Conservation (phyloP, 768 basidiomycete species). For the Lentinula raphanica region DNA sequence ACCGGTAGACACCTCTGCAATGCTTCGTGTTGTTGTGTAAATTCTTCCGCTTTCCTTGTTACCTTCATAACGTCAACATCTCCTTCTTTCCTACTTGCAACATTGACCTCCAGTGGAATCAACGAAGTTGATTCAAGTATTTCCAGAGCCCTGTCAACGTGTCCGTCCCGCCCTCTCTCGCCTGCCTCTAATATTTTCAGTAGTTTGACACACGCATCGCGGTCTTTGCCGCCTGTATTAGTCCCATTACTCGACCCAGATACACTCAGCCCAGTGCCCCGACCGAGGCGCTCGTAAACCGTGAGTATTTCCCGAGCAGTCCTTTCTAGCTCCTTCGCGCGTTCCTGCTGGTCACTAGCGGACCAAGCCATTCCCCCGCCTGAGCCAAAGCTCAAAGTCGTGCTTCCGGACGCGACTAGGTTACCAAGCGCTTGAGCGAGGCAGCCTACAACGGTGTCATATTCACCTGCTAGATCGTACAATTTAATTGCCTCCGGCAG, state of each 20-base stretch:
- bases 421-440: conserved; percentile 86
- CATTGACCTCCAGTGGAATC: conserved; percentile 64
- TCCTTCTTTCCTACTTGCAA: neutral
- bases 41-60: conserved; percentile 82
- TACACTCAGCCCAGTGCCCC: neutral
- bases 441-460: conserved; percentile 79
- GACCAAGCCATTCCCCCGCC: neutral
- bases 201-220: conserved; percentile 70
- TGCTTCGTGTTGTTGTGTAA: conserved; percentile 80
- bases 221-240: conserved; percentile 67
- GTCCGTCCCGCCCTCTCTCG: conserved; percentile 66
- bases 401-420: conserved; percentile 44
- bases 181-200: conserved; percentile 79
- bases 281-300: conserved; percentile 56
- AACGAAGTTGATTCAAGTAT: conserved; percentile 84
- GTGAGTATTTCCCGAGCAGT: conserved; percentile 75
- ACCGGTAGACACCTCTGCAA: conserved; percentile 86
- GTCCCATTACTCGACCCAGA: conserved; percentile 23
- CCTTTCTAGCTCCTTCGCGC: conserved; percentile 61
- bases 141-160: conserved; percentile 31
- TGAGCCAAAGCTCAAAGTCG: neutral
- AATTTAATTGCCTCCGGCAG: conserved; percentile 89
- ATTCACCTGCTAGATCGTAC: conserved; percentile 92
- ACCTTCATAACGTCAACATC: conserved; percentile 72
- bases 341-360: conserved; percentile 40